Percentiles rank a stretch among this genome's conserved stretches.
phyloP scores from a whole-genome alignment of 371 early-diverging fungal genomes.

The Rhizomucor pusillus region DNA sequence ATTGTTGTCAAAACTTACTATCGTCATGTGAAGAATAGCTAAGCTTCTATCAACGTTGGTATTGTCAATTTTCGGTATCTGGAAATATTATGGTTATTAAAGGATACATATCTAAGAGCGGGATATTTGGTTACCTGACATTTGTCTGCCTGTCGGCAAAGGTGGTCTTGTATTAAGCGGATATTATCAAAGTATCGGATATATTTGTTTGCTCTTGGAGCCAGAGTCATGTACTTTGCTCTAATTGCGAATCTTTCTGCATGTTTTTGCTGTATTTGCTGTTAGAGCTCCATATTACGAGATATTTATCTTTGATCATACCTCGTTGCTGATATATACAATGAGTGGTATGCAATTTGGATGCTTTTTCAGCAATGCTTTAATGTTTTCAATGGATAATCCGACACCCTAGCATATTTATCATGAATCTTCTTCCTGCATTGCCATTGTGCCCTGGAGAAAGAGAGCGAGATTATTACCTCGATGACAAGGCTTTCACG shows the following conservation, averaged over 20 bases:
- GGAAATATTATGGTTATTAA: background rate
- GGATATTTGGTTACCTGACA: constrained; percentile 18
- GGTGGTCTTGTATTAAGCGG: constrained; percentile 32
- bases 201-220: constrained; percentile 36
- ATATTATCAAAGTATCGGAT: constrained; percentile 39
- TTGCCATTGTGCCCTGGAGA: background rate
- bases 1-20: constrained; percentile 13
- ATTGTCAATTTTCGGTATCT: constrained; percentile 39
- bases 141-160: constrained; percentile 29
- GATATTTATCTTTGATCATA: constrained; percentile 1
- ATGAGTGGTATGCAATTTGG: constrained; percentile 36
- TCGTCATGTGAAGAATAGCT: constrained; percentile 33
- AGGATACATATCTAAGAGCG: background rate
- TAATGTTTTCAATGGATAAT: constrained; percentile 36
- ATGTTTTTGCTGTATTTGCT: constrained; percentile 26
- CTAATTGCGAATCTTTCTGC: constrained; percentile 39
- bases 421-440: background rate
- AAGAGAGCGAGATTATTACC: constrained; percentile 10
- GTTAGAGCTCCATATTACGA: background rate
- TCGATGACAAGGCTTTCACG: constrained; percentile 35
- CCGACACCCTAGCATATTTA: constrained; percentile 25
- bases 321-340: constrained; percentile 36
- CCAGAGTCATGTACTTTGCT: constrained; percentile 47
- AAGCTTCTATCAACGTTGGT: constrained; percentile 38
- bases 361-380: constrained; percentile 17